Conservation (phyloP, 768 basidiomycete genomes). For the Gloeostereum incarnatum region DNA sequence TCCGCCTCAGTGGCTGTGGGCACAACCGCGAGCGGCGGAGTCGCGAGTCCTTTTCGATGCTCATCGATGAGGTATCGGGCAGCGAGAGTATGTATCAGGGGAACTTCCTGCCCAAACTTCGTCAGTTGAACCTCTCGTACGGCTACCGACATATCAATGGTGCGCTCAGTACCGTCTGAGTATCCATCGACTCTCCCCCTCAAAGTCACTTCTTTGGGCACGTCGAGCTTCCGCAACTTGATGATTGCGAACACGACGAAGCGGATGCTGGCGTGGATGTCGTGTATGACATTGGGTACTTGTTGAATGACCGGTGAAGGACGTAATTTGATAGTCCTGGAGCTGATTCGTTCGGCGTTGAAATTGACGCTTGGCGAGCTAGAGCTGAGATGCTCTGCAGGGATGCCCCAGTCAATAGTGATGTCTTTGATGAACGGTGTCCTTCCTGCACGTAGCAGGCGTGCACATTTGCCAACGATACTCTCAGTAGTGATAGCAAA, state of each 20-base stretch:
- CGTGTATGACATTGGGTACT: slow-evolving; percentile 19
- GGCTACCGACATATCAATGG: slow-evolving; percentile 21
- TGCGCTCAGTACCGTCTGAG: slow-evolving; percentile 19
- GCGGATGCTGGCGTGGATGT: slow-evolving; percentile 25
- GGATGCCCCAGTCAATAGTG: slow-evolving; percentile 39
- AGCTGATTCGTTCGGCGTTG: slow-evolving; percentile 8
- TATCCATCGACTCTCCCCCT: slow-evolving; percentile 25
- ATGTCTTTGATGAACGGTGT: slow-evolving; percentile 35
- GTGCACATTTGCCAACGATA: slow-evolving; percentile 38
- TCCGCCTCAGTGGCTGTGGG: slow-evolving; percentile 20
- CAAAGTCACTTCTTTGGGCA: slow-evolving; percentile 22
- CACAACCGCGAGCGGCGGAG: slow-evolving; percentile 19
- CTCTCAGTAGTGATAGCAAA: slow-evolving; percentile 35
- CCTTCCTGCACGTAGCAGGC: slow-evolving; percentile 41
- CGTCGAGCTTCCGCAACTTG: slow-evolving; percentile 14
- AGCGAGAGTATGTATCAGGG: slow-evolving; percentile 43
- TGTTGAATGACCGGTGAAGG: slow-evolving; percentile 24
- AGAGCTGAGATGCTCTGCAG: slow-evolving; percentile 13
- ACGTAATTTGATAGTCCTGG: slow-evolving; percentile 13
- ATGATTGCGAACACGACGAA: slow-evolving; percentile 24
- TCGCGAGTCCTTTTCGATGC: slow-evolving; percentile 25
- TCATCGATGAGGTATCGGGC: slow-evolving; percentile 48
- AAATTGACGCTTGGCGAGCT: slow-evolving; percentile 11
- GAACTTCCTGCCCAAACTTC: slow-evolving; percentile 20
- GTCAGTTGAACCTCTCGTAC: slow-evolving; percentile 21